Conservation (phyloP, 306 rosid genomes). For the Citrullus amarus region DNA sequence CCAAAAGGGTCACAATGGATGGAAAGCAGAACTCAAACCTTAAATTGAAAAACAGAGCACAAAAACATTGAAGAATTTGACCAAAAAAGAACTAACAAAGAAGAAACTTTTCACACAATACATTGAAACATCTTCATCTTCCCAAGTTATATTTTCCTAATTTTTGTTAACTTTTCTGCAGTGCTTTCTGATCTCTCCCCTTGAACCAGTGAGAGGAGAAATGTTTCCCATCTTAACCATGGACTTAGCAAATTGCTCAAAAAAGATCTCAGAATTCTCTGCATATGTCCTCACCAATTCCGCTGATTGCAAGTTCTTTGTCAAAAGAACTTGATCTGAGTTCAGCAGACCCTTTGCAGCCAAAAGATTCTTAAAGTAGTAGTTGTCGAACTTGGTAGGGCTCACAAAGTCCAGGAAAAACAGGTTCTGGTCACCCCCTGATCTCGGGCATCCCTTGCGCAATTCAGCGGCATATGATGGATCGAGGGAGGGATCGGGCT, state of each 20-base stretch:
- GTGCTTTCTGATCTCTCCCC: constrained; percentile 64
- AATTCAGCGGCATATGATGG: constrained; percentile 43
- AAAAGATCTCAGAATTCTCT: constrained; percentile 38
- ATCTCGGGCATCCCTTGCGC: constrained; percentile 47
- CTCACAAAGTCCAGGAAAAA: constrained; percentile 57
- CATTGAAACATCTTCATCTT: not conserved
- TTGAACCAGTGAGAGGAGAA: constrained; percentile 65
- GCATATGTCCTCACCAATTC: constrained; percentile 58
- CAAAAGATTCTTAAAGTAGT: constrained; percentile 74
- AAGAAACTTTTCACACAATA: not conserved
- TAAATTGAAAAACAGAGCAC: not conserved
- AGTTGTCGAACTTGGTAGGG: constrained; percentile 64
- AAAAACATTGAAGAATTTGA: not conserved
- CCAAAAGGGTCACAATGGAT: not conserved
- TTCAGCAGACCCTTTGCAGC: constrained; percentile 60
- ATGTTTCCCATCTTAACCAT: constrained; percentile 90
- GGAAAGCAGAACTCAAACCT: not conserved
- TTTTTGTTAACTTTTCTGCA: constrained; percentile 46
- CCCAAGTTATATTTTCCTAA: not conserved
- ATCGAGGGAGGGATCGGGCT: constrained; percentile 48
- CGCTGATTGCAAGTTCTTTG: constrained; percentile 38
- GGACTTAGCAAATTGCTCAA: constrained; percentile 64
- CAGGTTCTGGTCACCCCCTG: constrained; percentile 77
- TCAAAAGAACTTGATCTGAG: constrained; percentile 68
- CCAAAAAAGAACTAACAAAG: not conserved